Conservation (phyloP, 257 asterid genomes). For the Nicotiana noctiflora region DNA sequence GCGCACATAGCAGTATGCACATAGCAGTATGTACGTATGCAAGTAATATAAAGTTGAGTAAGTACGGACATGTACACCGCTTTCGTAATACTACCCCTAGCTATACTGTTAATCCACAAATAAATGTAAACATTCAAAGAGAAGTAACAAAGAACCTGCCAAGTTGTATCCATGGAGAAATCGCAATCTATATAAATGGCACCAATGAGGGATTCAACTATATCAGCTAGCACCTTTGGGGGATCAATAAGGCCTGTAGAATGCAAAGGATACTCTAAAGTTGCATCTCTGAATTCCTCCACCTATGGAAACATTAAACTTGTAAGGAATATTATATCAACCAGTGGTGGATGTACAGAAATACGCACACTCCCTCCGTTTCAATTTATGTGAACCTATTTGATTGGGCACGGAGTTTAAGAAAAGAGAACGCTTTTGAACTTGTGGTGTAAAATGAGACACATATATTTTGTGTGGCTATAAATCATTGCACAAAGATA, state of each 20-base stretch:
- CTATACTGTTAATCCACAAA: background rate
- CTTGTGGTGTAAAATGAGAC: too few species aligned
- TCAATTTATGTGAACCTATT: too few species aligned
- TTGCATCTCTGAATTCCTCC: slow-evolving; percentile 29
- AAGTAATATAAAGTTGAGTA: too few species aligned
- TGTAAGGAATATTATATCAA: background rate
- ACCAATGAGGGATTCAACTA: slow-evolving; percentile 48
- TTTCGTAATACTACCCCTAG: background rate
- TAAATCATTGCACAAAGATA: too few species aligned
- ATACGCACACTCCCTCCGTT: too few species aligned
- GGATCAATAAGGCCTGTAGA: slow-evolving; percentile 46
- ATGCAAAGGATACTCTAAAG: slow-evolving; percentile 42
- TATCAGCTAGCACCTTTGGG: slow-evolving; percentile 50
- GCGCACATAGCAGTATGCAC: too few species aligned
- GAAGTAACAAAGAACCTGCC: slow-evolving; percentile 27
- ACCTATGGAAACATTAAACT: slow-evolving; percentile 17
- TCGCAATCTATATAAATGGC: slow-evolving; percentile 40
- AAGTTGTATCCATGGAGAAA: slow-evolving; percentile 24
- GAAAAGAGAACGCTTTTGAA: too few species aligned
- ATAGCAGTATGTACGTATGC: too few species aligned
- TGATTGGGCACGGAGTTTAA: too few species aligned
- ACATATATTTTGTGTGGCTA: too few species aligned
- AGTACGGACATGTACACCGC: too few species aligned
- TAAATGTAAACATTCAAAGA: background rate
- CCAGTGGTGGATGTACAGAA: background rate